Percentiles rank a stretch among this genome's conserved stretches.
phyloP scores from a whole-genome alignment of 805 yeast species.

The Ogataea zsoltii region DNA sequence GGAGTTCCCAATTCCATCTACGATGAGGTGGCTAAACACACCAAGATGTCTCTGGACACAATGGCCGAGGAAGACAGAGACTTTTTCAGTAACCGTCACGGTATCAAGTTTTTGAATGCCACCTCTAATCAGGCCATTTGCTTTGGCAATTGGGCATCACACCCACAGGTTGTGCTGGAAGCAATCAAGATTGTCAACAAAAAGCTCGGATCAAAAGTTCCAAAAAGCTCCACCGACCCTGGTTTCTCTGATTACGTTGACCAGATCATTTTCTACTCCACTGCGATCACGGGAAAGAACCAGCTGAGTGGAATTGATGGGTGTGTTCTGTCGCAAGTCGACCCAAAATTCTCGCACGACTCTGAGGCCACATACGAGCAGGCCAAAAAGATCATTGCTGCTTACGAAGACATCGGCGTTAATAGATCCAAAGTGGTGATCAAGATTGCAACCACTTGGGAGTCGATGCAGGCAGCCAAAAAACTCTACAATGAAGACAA shows the following conservation, averaged over 20 bases:
- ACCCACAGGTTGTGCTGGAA: conserved; percentile 24
- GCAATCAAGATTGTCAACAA: conserved; percentile 21
- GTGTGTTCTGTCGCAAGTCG: conserved; percentile 31
- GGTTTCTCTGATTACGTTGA: conserved; percentile 16
- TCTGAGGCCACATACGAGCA: conserved; percentile 27
- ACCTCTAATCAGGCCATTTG: conserved; percentile 33
- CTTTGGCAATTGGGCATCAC: conserved; percentile 23
- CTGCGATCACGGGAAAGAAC: conserved; percentile 28
- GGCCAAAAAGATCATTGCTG: conserved; percentile 31
- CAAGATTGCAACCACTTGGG: conserved; percentile 38
- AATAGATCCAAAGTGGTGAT: conserved; percentile 33
- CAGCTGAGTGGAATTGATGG: conserved; percentile 25
- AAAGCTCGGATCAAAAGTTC: conserved; percentile 13
- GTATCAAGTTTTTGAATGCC: conserved; percentile 26
- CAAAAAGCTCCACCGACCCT: conserved; percentile 14
- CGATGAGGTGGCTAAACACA: conserved; percentile 23
- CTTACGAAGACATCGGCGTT: conserved; percentile 36
- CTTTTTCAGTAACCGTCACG: conserved; percentile 14
- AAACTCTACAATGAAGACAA: conserved; percentile 25
- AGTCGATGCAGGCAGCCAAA: conserved; percentile 35
- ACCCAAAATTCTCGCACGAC: conserved; percentile 30
- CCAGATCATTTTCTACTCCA: conserved; percentile 21
- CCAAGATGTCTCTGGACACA: conserved; percentile 28
- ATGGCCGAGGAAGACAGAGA: conserved; percentile 24
- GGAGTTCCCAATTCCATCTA: conserved; percentile 7